Evolutionary conservation across 148 eudicot genomes (phyloP), one percentile per base, ranked within the genome.

Genomic region (Vaccinium myrtillus): DNA sequence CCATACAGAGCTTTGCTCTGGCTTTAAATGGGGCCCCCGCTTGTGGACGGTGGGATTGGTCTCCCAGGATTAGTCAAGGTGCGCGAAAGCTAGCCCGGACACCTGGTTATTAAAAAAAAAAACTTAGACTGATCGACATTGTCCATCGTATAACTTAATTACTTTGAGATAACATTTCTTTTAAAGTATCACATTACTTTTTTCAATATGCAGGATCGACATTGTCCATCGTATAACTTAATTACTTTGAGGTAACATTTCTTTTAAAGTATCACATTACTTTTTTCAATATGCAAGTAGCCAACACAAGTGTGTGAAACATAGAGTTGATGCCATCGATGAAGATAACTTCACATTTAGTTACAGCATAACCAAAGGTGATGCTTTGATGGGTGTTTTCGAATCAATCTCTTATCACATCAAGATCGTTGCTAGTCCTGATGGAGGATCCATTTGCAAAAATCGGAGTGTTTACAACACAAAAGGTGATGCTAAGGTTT

Each of bases 331-430:
- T 61, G 67, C 25, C 25, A 8, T 61, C 11, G 25, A 61, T 23
- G 6, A 61, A 21, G 67, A 61, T 23, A 61, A 61, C n/a, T 32
- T 65, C 30, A 77, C 77, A 5, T 84, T 65, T 39, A 67, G 59
- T n/a, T 84, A 77, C 61, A 84, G 63, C 63, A 36, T 78, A 36
- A 65, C 50, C 0, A 82, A 67, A 27, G 86, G 76, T 10, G 86
- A 65, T n/a, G 58, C 30, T 30, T 79, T 78, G 59, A 30, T n/a
- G 86, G 78, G 39, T 5, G 16, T n/a, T 12, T 46, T 78, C 4
- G 82, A 78, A 23, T 78, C 82, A 5, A 79, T 79, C 81, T 71
- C 49, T 19, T 65, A 48, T 8, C 77, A 84, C 75, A 5, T 79
- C 67, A 84, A 67, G 16, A 70, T 84, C 11, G 32, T 23, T 8